Evolutionary conservation across 1,284 basidiomycete species (phyloP).

Genomic region (Sanghuangporus baumii): DNA sequence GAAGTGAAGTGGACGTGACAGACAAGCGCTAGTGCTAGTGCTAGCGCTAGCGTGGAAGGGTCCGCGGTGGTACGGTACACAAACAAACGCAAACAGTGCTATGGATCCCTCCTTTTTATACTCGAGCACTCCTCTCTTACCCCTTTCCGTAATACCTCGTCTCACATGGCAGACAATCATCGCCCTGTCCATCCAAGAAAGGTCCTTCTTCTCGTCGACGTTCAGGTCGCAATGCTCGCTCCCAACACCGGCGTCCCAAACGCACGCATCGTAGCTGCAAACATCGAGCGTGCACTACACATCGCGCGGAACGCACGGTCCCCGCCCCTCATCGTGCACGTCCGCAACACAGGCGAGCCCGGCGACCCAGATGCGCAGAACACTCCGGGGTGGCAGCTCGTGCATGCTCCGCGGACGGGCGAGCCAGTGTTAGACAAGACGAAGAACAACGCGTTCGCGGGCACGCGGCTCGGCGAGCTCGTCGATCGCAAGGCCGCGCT

Average conservation of each 20-base stretch:
- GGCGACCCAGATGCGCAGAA: constrained; percentile 54
- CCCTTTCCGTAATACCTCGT: no score
- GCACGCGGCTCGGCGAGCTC: constrained; percentile 44
- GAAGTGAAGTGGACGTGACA: not conserved
- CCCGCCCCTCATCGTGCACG: constrained; percentile 56
- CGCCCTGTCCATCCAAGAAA: constrained; percentile 2
- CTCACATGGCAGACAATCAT: not conserved
- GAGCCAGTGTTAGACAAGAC: constrained; percentile 58
- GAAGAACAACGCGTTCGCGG: constrained; percentile 65
- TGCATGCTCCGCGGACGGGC: constrained; percentile 36
- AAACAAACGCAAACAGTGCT: not conserved
- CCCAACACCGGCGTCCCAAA: constrained; percentile 47
- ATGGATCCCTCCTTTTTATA: no score
- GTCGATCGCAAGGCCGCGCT: constrained; percentile 47
- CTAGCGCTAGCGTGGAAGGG: no score
- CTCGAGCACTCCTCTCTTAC: not conserved
- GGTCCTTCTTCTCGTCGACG: constrained; percentile 56
- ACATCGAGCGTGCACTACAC: constrained; percentile 45
- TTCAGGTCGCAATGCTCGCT: constrained; percentile 46
- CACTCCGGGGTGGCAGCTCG: constrained; percentile 52
- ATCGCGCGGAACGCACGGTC: constrained; percentile 42
- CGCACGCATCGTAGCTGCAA: constrained; percentile 36
- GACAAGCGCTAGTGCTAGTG: no score
- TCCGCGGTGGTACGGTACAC: not conserved
- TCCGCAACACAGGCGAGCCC: constrained; percentile 54